phyloP scores from a whole-genome alignment of 441 rosid species.

The Lagerstroemia fauriei region DNA sequence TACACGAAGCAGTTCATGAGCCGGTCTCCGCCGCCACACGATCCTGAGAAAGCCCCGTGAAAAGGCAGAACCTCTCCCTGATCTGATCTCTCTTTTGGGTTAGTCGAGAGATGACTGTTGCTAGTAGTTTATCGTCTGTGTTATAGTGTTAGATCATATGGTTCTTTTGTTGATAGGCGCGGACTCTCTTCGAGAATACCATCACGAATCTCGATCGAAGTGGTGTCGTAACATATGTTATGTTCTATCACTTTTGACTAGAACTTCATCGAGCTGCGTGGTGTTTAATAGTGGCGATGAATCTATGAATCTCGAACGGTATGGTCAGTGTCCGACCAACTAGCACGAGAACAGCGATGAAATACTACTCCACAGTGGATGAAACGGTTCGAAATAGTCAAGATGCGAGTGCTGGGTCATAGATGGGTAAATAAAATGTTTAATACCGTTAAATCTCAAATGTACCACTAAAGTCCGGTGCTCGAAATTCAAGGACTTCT shows the following conservation, averaged over 20 bases:
- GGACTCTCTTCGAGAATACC: neutral
- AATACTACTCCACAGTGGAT: too few species aligned
- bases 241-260: neutral
- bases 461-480: too few species aligned
- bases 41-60: neutral
- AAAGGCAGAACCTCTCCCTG: neutral
- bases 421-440: too few species aligned
- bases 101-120: neutral
- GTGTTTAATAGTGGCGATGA: neutral
- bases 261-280: neutral
- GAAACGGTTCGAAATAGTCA: too few species aligned
- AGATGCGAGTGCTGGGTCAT: too few species aligned
- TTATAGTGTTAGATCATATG: neutral
- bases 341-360: too few species aligned
- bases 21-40: slow-evolving; percentile 1
- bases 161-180: neutral
- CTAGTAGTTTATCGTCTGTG: neutral
- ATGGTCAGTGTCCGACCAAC: too few species aligned
- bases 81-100: neutral
- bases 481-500: too few species aligned
- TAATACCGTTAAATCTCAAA: too few species aligned
- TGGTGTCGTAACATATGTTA: neutral
- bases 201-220: neutral
- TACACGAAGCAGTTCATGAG: slow-evolving; percentile 53
- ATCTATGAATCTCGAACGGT: too few species aligned